phyloP scores from a whole-genome alignment of 2,329 filamentous ascomycete species.

The Didymella pomorum region DNA sequence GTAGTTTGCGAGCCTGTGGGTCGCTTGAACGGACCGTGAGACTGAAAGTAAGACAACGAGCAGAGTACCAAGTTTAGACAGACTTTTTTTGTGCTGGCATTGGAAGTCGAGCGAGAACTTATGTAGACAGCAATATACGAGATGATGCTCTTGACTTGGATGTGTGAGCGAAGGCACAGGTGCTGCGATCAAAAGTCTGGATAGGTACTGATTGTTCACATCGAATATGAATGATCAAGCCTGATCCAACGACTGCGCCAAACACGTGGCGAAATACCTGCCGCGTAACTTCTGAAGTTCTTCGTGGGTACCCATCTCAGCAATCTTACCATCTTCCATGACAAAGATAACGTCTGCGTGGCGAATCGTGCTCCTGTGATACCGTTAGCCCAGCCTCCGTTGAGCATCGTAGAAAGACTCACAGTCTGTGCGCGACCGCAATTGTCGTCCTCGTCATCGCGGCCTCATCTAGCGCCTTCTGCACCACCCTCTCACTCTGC shows the following conservation, averaged over 20 bases:
- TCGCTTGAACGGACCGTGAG: too few relatives aligned
- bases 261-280: slow-evolving; percentile 15
- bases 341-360: slow-evolving; percentile 53
- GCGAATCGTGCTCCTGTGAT: slow-evolving; percentile 43
- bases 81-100: too few relatives aligned
- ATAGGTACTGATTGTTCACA: neutral
- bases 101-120: too few relatives aligned
- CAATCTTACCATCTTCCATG: slow-evolving; percentile 49
- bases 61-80: too few relatives aligned
- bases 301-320: slow-evolving; percentile 50
- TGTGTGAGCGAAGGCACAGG: neutral
- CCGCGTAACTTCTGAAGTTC: slow-evolving; percentile 31
- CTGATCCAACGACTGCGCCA: slow-evolving; percentile 16
- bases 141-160: neutral
- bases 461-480: slow-evolving; percentile 70
- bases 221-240: neutral
- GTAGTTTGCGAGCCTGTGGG: too few relatives aligned
- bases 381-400: neutral
- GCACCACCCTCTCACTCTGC: slow-evolving; percentile 71
- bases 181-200: neutral
- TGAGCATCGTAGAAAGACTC: slow-evolving; percentile 38
- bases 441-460: slow-evolving; percentile 53
- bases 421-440: slow-evolving; percentile 58
- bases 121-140: too few relatives aligned
- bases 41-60: too few relatives aligned